Percentiles rank a stretch among this genome's conserved stretches.
These are phyloP conservation scores for Hanseniaspora taiwanica DNA, from an alignment of 805 yeast species.

Conservation along the genomic window DNA sequence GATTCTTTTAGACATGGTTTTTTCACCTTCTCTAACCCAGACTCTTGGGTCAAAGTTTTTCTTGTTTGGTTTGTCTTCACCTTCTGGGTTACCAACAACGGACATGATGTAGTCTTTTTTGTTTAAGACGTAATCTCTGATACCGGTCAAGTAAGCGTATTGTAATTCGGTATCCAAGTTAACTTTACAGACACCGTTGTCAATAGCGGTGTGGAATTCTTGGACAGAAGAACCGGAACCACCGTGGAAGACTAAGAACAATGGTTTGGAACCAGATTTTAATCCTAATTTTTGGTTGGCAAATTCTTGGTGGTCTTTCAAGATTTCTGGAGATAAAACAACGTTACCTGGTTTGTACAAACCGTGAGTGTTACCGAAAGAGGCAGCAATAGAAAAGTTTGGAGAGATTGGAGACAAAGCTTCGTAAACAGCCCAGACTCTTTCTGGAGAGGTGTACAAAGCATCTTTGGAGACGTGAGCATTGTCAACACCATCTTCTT, in stretches of 20 bases:
- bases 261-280: conserved; percentile 43
- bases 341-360: conserved; percentile 99
- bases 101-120: conserved; percentile 88
- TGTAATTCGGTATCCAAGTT: conserved; percentile 99
- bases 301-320: conserved; percentile 90
- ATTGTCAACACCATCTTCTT: conserved; percentile 99
- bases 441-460: conserved; percentile 90
- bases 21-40: conserved; percentile 99
- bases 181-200: conserved; percentile 94
- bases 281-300: conserved; percentile 57
- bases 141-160: conserved; percentile 92
- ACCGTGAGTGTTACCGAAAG: conserved; percentile 99
- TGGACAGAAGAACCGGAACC: conserved; percentile 94
- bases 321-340: conserved; percentile 77
- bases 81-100: conserved; percentile 98
- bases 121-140: conserved; percentile 90
- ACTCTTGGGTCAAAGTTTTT: conserved; percentile 99
- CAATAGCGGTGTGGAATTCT: conserved; percentile 86
- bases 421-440: conserved; percentile 81
- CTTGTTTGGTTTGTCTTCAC: conserved; percentile 98
- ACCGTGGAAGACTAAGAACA: conserved; percentile 99
- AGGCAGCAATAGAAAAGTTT: conserved; percentile 98
- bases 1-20: conserved; percentile 87
- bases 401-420: conserved; percentile 86
- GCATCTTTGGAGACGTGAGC: conserved; percentile 78